phyloP scores from a whole-genome alignment of 805 yeast species.

The Saccharomycopsis schoenii region DNA sequence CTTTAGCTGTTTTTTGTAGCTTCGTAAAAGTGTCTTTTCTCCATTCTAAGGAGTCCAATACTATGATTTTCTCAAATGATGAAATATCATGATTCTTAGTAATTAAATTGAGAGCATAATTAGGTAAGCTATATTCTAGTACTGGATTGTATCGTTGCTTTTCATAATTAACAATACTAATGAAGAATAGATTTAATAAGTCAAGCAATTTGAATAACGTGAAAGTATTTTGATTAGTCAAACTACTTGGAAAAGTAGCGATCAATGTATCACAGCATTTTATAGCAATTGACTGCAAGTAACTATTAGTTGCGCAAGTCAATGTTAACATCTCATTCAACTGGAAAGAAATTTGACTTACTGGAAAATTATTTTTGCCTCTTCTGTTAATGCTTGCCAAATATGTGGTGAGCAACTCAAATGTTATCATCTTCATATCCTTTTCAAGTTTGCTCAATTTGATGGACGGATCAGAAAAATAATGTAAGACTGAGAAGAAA shows the following conservation, averaged over 20 bases:
- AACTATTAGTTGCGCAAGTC: constrained; percentile 69
- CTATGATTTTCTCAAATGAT: constrained; percentile 31
- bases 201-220: constrained; percentile 68
- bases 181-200: constrained; percentile 63
- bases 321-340: constrained; percentile 54
- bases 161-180: constrained; percentile 76
- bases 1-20: constrained; percentile 46
- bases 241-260: constrained; percentile 57
- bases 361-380: constrained; percentile 34
- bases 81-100: constrained; percentile 22
- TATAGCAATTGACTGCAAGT: constrained; percentile 71
- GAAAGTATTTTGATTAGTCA: constrained; percentile 58
- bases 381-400: constrained; percentile 1
- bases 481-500: constrained; percentile 65
- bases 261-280: constrained; percentile 66
- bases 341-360: constrained; percentile 30
- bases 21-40: constrained; percentile 56
- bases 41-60: constrained; percentile 73
- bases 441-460: constrained; percentile 58
- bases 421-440: constrained; percentile 30
- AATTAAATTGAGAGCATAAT: constrained; percentile 3
- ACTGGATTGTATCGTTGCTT: constrained; percentile 78
- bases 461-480: constrained; percentile 81
- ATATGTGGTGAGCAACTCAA: constrained; percentile 6
- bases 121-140: constrained; percentile 41